A percentile compares a stretch with the other conserved stretches of the same genome.
These are phyloP conservation scores for Kodamaea sagamina DNA, from an alignment of 805 yeast species.

Conservation along the genomic window DNA sequence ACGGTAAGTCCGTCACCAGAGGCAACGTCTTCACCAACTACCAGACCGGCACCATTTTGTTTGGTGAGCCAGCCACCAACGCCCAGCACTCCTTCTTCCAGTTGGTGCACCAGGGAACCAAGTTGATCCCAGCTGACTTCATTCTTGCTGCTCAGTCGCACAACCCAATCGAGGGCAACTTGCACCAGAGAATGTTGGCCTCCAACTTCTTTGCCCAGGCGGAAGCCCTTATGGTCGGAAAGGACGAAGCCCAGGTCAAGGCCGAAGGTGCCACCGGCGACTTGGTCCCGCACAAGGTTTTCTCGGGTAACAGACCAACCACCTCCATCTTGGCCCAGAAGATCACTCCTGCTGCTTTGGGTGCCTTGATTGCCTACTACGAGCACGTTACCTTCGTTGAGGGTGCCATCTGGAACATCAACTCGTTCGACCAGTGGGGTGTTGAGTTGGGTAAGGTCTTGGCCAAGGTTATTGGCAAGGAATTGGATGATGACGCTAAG, in stretches of 20 bases:
- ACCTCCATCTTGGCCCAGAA: constrained; percentile 94
- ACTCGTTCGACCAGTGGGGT: constrained; percentile 99
- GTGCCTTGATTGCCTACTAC: constrained; percentile 96
- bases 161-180: constrained; percentile 91
- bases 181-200: constrained; percentile 98
- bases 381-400: constrained; percentile 97
- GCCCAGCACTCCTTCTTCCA: constrained; percentile 99
- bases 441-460: constrained; percentile 97
- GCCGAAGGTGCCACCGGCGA: constrained; percentile 87
- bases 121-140: constrained; percentile 95
- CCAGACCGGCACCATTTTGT: constrained; percentile 92
- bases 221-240: constrained; percentile 96
- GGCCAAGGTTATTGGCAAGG: constrained; percentile 93
- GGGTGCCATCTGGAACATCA: constrained; percentile 99
- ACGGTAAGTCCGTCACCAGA: constrained; percentile 96
- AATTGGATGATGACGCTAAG: constrained; percentile 61
- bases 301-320: constrained; percentile 98
- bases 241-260: constrained; percentile 78
- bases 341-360: constrained; percentile 94
- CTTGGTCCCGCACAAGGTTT: constrained; percentile 91
- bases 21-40: constrained; percentile 88
- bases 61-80: constrained; percentile 98
- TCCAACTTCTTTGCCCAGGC: constrained; percentile 98
- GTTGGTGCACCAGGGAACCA: constrained; percentile 98
- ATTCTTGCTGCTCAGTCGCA: constrained; percentile 96